phyloP scores from a whole-genome alignment of 345 rosid species.

The Linum lewisii region DNA sequence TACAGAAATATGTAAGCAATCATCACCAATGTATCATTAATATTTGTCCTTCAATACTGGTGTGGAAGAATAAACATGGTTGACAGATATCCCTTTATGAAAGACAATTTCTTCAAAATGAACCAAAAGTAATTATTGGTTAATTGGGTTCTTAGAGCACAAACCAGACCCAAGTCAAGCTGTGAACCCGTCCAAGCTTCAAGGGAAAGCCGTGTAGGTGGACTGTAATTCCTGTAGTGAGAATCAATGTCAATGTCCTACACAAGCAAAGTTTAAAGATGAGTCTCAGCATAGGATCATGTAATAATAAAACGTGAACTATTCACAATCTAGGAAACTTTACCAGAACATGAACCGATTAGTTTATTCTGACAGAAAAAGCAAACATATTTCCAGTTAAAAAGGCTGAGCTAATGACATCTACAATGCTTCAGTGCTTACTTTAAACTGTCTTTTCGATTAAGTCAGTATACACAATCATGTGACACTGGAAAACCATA shows the following conservation, averaged over 20 bases:
- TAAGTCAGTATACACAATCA: no score
- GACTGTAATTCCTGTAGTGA: constrained; percentile 54
- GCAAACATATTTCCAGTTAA: no score
- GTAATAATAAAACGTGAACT: no score
- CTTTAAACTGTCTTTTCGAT: no score
- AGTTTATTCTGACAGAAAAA: no score
- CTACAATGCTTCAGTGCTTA: no score
- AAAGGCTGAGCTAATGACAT: no score
- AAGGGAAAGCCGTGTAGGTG: constrained; percentile 59
- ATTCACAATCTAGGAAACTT: no score
- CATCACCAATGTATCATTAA: background rate
- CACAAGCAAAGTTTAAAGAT: constrained; percentile 13
- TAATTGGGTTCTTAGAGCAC: constrained; percentile 17
- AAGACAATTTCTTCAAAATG: background rate
- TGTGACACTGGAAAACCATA: no score
- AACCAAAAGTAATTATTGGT: constrained; percentile 5
- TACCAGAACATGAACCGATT: no score
- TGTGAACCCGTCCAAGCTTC: constrained; percentile 85
- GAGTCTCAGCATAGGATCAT: background rate
- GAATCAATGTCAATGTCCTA: constrained; percentile 70
- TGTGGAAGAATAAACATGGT: background rate
- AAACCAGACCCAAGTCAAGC: constrained; percentile 90
- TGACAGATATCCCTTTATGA: background rate
- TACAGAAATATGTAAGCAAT: background rate
- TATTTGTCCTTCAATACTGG: background rate